Base-by-base conservation (phyloP, 257 asterid species). In the Nicotiana knightiana region DNA sequence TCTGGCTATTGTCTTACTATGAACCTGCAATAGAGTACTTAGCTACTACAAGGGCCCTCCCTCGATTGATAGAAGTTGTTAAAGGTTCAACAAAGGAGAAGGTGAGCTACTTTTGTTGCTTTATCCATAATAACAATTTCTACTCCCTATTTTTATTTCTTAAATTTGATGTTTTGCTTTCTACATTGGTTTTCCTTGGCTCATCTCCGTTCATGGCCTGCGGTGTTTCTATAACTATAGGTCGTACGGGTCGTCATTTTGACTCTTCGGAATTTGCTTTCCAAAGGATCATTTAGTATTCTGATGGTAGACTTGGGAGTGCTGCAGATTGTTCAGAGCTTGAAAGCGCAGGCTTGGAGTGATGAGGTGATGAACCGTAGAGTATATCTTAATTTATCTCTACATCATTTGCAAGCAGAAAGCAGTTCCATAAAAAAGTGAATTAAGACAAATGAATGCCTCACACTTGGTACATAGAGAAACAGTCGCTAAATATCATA, bases 321-420 rank as follows among this genome's bases (percentile, higher is more conserved):
- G 85, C 96, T 92, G 53, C 98, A 93, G 84, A 82, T 92, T 88
- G 97, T 95, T 87, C 98, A 91, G 90, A 95, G 90, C 83, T 86
- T 93, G 88, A 95, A 95, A 90, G 95, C 94, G 59, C 98, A 93
- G 86, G 98, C 99, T 80, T 95, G 99, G 98, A 95, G 98, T 85
- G 97, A 95, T 24, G 98, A 93, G 99, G 96, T 93, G 84, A 80
- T 89, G 76, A 17, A 67, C 59, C 64, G 62, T 13, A 48, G 26
- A 7, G 26, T 48, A 48, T 73, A 48, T 16, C 43, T 73, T 73
- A 48, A 26, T 46, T 48, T 13, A 46, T 13, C 24, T 73, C 62
- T 24, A 15, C 6, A 4, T 6, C 43, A 48, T 24, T 73, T 73
- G 26, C 62, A 26, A 48, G 48, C 24, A 48, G 43, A 15, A 4